Evolutionary conservation across 192 early-diverging fungal species (phyloP).

Genomic region (Linnemannia zychae): DNA sequence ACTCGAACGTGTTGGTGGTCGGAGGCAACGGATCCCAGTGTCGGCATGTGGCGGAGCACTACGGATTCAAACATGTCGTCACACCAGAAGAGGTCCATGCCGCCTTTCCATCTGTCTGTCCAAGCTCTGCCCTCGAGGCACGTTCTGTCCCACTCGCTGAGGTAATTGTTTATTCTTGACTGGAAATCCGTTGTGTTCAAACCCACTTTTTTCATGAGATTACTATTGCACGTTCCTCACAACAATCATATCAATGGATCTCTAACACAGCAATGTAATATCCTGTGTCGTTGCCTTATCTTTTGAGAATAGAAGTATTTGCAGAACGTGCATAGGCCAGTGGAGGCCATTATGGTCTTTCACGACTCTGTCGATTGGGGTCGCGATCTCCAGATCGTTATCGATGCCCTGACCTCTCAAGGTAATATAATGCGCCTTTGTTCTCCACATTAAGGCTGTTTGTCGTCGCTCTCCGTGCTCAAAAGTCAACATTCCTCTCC

Average conservation of each 20-base stretch:
- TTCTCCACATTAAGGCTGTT: background rate
- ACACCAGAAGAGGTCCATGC: constrained; percentile 71
- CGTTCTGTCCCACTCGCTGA: constrained; percentile 35
- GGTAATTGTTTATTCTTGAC: constrained; percentile 20
- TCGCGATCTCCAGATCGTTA: constrained; percentile 84
- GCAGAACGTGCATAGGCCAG: constrained; percentile 66
- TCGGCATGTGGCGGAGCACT: constrained; percentile 73
- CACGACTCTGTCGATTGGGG: constrained; percentile 94
- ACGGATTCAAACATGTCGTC: constrained; percentile 74
- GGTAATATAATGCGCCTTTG: background rate
- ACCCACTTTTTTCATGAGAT: background rate
- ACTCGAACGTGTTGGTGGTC: constrained; percentile 80
- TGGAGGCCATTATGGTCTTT: constrained; percentile 85
- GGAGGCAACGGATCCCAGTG: constrained; percentile 75
- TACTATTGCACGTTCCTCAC: background rate
- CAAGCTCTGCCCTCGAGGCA: constrained; percentile 38
- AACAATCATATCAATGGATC: background rate
- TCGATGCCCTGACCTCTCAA: constrained; percentile 71
- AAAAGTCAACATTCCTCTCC: constrained; percentile 2
- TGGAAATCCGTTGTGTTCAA: background rate
- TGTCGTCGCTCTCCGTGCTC: background rate
- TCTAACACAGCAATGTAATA: background rate
- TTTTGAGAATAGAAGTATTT: constrained; percentile 43
- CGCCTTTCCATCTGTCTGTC: constrained; percentile 71
- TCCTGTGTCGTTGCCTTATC: background rate